phyloP scores from a whole-genome alignment of 176 grass and related monocot species.

The Panicum miliaceum region DNA sequence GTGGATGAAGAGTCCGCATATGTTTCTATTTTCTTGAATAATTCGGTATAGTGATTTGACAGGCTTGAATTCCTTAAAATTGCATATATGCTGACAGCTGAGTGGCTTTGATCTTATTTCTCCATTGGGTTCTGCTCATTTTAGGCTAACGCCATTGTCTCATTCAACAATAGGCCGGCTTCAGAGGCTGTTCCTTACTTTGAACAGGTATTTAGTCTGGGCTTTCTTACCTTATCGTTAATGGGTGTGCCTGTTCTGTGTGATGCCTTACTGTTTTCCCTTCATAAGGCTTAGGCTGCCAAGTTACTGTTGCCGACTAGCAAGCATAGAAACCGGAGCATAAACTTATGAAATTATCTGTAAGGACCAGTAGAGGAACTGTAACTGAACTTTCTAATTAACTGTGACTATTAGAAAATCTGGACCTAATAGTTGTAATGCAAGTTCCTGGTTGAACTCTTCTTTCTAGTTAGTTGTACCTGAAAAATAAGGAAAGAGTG shows the following conservation, averaged over 20 bases:
- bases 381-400: neutral
- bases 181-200: constrained; percentile 97
- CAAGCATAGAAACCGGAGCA: neutral
- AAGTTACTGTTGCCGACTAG: constrained; percentile 6
- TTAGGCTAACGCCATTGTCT: constrained; percentile 90
- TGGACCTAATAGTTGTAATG: neutral
- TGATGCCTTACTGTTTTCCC: neutral
- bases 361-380: neutral
- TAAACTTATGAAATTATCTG: neutral
- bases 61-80: neutral
- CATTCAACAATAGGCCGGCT: constrained; percentile 91
- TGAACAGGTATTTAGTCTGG: constrained; percentile 65
- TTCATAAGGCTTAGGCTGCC: neutral
- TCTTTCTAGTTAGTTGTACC: neutral
- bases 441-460: neutral
- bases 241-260: constrained; percentile 1
- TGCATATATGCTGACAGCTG: neutral
- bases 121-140: constrained; percentile 46
- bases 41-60: neutral
- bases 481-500: neutral
- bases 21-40: neutral
- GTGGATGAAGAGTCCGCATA: neutral
- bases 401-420: neutral
- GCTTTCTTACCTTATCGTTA: constrained; percentile 25
- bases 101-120: constrained; percentile 24